Evolutionary conservation across 176 grass and related monocot genomes (phyloP), one percentile per base, ranked within the genome.

Genomic region (Bonia amplexicaulis): DNA sequence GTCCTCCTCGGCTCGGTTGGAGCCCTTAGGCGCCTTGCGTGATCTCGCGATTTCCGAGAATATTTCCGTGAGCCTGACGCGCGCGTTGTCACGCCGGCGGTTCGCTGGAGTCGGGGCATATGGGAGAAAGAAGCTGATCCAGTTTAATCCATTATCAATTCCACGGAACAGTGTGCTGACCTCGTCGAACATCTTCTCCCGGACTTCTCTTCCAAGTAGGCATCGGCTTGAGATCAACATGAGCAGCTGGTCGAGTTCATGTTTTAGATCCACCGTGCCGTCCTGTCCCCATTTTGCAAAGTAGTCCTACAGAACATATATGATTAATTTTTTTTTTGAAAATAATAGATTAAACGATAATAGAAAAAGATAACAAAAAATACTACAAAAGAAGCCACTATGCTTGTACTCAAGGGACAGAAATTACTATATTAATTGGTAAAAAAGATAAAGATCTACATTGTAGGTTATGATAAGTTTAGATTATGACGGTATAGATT

Each of bases 271-370:
- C 0, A 96, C 83, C 4, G 61, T 91, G 29, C 91, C 91, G 20
- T 66, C 73, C 5, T 93, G 39, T 72, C 80, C 88, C 93, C 91
- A 96, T 46, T 85, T 93, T 9, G 86, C 83, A 12, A 93, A 93
- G 55, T 93, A 80, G 9, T 75, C 82, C 90, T 91, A 79, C 76
- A 22, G 3, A 49, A 37, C 8, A 6, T 15, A 60, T 58, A 23
- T 19, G 2, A 31, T 14, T 31, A 31, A 31, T 31, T 31, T 31
- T 31, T n/a, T n/a, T n/a, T n/a, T n/a, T n/a, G n/a, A n/a, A n/a
- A n/a, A n/a, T n/a, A n/a, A n/a, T n/a, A n/a, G n/a, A n/a, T n/a
- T n/a, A n/a, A n/a, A n/a, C n/a, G n/a, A n/a, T n/a, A n/a, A n/a
- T n/a, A n/a, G n/a, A n/a, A n/a, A n/a, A n/a, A n/a, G n/a, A n/a